These are phyloP conservation scores for Globisporangium abappressorium DNA, from an alignment of 352 stramenopile genomes.

Conservation along the genomic window DNA sequence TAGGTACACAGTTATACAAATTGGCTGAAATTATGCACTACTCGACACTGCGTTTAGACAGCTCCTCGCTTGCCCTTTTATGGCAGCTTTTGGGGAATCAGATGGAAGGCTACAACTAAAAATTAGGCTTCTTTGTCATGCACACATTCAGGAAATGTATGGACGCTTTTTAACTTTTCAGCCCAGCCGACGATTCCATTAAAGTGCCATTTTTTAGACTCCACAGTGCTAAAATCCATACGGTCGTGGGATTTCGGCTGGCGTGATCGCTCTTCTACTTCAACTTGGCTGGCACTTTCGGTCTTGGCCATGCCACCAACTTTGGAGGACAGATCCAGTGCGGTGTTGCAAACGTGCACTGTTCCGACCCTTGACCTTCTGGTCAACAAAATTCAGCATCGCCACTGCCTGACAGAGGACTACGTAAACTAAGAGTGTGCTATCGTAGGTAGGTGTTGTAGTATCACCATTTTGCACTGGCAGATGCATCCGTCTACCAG, in stretches of 20 bases:
- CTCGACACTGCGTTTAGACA: neutral
- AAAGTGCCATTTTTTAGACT: neutral
- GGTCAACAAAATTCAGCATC: neutral
- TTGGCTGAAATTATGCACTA: too few relatives aligned
- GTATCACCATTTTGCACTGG: too few relatives aligned
- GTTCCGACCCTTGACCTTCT: neutral
- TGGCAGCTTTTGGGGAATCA: neutral
- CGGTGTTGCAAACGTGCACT: neutral
- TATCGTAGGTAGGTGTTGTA: too few relatives aligned
- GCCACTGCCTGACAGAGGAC: too few relatives aligned
- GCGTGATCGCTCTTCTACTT: neutral
- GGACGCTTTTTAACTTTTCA: neutral
- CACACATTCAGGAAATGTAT: neutral
- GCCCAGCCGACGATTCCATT: too few relatives aligned
- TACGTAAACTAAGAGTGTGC: neutral
- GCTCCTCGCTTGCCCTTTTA: neutral
- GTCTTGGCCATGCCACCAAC: too few relatives aligned
- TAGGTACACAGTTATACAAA: too few relatives aligned
- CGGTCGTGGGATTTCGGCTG: neutral
- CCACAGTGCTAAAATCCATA: neutral
- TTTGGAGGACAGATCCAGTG: neutral
- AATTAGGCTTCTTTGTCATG: too few relatives aligned
- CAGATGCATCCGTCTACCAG: too few relatives aligned
- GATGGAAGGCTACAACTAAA: neutral
- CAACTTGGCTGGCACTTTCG: neutral